phyloP scores from a whole-genome alignment of 495 filamentous ascomycete species.

The Aspergillus asperescens region DNA sequence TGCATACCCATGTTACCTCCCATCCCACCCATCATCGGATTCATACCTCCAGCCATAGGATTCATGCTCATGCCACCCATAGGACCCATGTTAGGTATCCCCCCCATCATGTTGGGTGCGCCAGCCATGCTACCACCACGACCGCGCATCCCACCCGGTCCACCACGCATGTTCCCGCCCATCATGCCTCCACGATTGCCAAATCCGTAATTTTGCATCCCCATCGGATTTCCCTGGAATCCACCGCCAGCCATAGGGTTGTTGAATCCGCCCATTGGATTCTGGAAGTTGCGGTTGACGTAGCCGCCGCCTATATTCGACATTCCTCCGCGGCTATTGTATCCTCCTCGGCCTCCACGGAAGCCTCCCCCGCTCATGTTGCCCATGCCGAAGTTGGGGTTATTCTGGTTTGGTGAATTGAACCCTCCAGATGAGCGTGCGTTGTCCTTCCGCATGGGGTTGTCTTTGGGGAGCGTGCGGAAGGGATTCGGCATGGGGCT shows the following conservation, averaged over 20 bases:
- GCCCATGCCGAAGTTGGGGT: slow-evolving; percentile 34
- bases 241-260: slow-evolving; percentile 60
- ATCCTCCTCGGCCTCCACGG: slow-evolving; percentile 47
- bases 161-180: slow-evolving; percentile 63
- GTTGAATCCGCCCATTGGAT: slow-evolving; percentile 51
- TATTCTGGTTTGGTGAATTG: slow-evolving; percentile 25
- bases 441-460: slow-evolving; percentile 68
- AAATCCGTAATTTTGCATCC: slow-evolving; percentile 56
- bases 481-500: slow-evolving; percentile 79
- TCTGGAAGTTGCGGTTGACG: slow-evolving; percentile 51
- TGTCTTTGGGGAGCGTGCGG: slow-evolving; percentile 86
- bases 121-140: slow-evolving; percentile 54
- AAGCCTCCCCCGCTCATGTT: slow-evolving; percentile 36
- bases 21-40: slow-evolving; percentile 55
- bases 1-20: slow-evolving; percentile 56
- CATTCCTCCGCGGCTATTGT: slow-evolving; percentile 40
- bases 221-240: slow-evolving; percentile 51
- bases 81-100: slow-evolving; percentile 39
- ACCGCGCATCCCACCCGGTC: slow-evolving; percentile 63
- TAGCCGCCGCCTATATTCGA: slow-evolving; percentile 30
- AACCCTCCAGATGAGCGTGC: slow-evolving; percentile 33
- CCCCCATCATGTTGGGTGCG: slow-evolving; percentile 52
- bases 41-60: slow-evolving; percentile 50
- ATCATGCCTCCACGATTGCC: slow-evolving; percentile 61
- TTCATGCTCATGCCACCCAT: slow-evolving; percentile 66